Evolutionary conservation across 1,139 yeast genomes (phyloP).

Genomic region (Candida neerlandica): DNA sequence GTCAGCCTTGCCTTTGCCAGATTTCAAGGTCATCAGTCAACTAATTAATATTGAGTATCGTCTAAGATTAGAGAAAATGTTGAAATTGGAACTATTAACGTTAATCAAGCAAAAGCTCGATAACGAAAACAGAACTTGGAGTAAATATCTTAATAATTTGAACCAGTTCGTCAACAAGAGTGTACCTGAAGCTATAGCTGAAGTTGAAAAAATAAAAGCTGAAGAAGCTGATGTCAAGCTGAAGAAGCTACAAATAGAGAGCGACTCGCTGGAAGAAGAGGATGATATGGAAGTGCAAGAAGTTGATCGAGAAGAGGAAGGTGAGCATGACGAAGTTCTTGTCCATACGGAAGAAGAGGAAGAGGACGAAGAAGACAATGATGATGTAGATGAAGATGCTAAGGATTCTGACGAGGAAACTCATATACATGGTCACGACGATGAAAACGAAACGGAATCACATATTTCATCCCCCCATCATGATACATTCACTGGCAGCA

Average conservation of each 20-base stretch:
- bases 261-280: slow-evolving; percentile 15
- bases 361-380: slow-evolving; percentile 15
- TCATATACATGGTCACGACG: background rate
- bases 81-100: slow-evolving; percentile 39
- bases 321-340: background rate
- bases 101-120: slow-evolving; percentile 35
- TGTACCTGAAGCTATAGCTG: slow-evolving; percentile 31
- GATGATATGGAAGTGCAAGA: slow-evolving; percentile 14
- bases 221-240: slow-evolving; percentile 20
- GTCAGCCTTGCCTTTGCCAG: slow-evolving; percentile 31
- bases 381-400: slow-evolving; percentile 17
- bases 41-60: slow-evolving; percentile 40
- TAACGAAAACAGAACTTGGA: slow-evolving; percentile 44
- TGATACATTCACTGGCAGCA: no score
- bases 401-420: slow-evolving; percentile 16
- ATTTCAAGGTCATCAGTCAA: slow-evolving; percentile 29
- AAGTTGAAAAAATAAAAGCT: slow-evolving; percentile 32
- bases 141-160: slow-evolving; percentile 38
- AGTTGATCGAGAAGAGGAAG: slow-evolving; percentile 9
- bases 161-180: slow-evolving; percentile 39
- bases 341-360: slow-evolving; percentile 15
- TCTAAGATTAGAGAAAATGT: slow-evolving; percentile 33
- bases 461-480: no score
- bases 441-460: no score
- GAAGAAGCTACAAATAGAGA: slow-evolving; percentile 17